Percentiles rank a stretch among this genome's conserved stretches.
Evolutionary conservation across 805 yeast genomes (phyloP).

Genomic region (Phaffomyces antillensis): DNA sequence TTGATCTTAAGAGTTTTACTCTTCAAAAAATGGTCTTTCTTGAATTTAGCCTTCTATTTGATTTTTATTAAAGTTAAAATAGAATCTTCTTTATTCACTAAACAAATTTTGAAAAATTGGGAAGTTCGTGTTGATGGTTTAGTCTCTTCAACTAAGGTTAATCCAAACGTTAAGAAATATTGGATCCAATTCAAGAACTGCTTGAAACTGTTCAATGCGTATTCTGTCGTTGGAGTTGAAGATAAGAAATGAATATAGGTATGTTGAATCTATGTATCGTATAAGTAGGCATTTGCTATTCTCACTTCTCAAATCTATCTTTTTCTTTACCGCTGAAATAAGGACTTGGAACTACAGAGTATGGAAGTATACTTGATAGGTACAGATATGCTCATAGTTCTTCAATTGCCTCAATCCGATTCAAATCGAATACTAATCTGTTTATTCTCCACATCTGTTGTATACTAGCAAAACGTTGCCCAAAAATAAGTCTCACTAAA

Average conservation of each 20-base stretch:
- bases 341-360: too few relatives aligned
- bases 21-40: conserved; percentile 59
- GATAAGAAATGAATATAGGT: not conserved
- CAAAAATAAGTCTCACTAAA: too few relatives aligned
- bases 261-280: too few relatives aligned
- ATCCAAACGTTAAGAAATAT: conserved; percentile 38
- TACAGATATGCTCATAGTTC: too few relatives aligned
- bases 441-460: too few relatives aligned
- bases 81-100: conserved; percentile 68
- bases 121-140: conserved; percentile 62
- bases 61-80: conserved; percentile 70
- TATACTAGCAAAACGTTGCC: too few relatives aligned
- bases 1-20: conserved; percentile 46
- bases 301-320: too few relatives aligned
- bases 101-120: conserved; percentile 57
- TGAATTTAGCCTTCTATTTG: conserved; percentile 45
- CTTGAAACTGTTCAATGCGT: conserved; percentile 15
- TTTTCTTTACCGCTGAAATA: too few relatives aligned
- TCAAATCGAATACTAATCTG: too few relatives aligned
- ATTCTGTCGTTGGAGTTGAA: conserved; percentile 12
- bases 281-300: too few relatives aligned
- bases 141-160: conserved; percentile 45
- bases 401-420: too few relatives aligned
- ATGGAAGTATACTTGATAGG: too few relatives aligned
- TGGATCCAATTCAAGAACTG: conserved; percentile 43